Evolutionary conservation across 352 stramenopile species (phyloP), one percentile per base, ranked within the genome.

Genomic region (Pythium oligandrum): DNA sequence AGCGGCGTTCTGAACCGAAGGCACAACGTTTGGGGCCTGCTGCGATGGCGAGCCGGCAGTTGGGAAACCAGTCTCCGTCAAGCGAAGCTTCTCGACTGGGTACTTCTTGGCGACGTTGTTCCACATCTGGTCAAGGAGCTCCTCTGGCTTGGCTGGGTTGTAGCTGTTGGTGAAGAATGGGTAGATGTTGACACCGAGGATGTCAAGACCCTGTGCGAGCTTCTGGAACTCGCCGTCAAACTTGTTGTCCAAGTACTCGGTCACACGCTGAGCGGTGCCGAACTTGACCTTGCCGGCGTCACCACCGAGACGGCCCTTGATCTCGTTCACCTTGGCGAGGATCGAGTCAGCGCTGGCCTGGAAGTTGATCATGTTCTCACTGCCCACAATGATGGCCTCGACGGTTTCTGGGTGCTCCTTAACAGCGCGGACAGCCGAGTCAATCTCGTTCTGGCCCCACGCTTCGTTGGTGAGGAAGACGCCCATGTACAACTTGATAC

Each of bases 401-500:
- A 86, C 62, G 1, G 72, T 70, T 36, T 63, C 59, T 10, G 72
- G 68, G 44, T 84, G 78, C 17, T 66, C 59, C 51, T 72, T 59
- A 31, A 77, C 71, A 6, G 73, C 74, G 12, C 67, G 54, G 9
- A 80, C 55, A 5, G 72, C 77, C 4, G 58, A 54, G 55, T 72
- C 63, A 40, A 74, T 64, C 57, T 88, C 63, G 39, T 57, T 47
- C 17, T 61, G 36, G n/a, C 80, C 64, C 74, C 70, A 83, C 3
- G 46, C 53, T 31, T 85, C 66, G 4, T 48, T 54, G 11, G 73
- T 83, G 57, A 84, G 66, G 58, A 77, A 82, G 7, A 85, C 66
- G 26, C 74, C 72, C 3, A 86, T 52, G 48, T 79, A 78, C 11
- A 87, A 50, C 60, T 83, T 80, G 33, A 86, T 33, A n/a, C 65